Percentiles rank a stretch among this genome's conserved stretches.
phyloP scores from a whole-genome alignment of 2,329 filamentous ascomycete genomes.

The Arthrobotrys conoides region DNA sequence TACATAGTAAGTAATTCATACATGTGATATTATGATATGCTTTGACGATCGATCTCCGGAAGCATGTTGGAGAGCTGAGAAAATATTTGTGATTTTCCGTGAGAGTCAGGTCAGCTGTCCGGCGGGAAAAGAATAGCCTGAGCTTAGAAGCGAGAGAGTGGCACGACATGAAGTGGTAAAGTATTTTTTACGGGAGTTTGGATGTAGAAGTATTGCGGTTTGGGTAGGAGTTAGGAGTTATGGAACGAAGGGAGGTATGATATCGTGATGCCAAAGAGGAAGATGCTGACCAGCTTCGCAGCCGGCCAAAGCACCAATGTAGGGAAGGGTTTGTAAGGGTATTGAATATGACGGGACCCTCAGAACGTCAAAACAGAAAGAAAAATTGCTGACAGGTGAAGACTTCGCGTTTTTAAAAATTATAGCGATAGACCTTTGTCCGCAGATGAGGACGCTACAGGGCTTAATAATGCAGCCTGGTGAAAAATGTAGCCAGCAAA shows the following conservation, averaged over 20 bases:
- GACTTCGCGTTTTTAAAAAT: slow-evolving; percentile 39
- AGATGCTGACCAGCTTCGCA: background rate
- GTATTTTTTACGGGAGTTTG: slow-evolving; percentile 19
- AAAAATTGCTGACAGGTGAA: slow-evolving; percentile 25
- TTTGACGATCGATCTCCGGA: background rate
- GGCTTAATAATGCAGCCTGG: slow-evolving; percentile 13
- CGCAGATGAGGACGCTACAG: slow-evolving; percentile 9
- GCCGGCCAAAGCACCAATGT: background rate
- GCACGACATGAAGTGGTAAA: background rate
- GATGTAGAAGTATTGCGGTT: background rate
- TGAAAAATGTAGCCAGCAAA: slow-evolving; percentile 3
- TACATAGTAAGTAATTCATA: slow-evolving; percentile 6
- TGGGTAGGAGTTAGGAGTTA: slow-evolving; percentile 1
- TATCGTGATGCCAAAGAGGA: slow-evolving; percentile 5
- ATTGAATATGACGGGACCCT: slow-evolving; percentile 14
- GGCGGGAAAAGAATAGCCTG: background rate
- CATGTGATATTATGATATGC: slow-evolving; percentile 21
- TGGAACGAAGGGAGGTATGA: slow-evolving; percentile 10
- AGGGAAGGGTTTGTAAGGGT: slow-evolving; percentile 32
- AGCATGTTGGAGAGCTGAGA: background rate
- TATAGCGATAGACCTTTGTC: slow-evolving; percentile 22
- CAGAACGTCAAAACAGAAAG: slow-evolving; percentile 23
- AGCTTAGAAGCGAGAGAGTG: background rate
- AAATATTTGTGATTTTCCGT: background rate
- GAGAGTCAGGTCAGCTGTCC: background rate